These are phyloP conservation scores for Phaeophleospora eucalypticola DNA, from an alignment of 2,329 filamentous ascomycete genomes.

Conservation along the genomic window DNA sequence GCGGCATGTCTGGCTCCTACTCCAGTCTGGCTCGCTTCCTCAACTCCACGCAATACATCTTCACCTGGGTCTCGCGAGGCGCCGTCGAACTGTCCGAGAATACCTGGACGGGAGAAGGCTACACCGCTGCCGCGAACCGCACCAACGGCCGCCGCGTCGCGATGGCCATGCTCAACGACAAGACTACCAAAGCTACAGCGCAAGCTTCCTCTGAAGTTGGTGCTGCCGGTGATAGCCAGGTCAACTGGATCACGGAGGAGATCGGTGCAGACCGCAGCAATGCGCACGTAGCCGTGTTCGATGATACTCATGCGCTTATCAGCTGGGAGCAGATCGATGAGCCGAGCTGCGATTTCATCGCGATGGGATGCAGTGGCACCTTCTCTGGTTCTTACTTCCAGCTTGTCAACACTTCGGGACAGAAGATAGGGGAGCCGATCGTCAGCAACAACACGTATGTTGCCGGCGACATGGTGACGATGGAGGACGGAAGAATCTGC, in stretches of 20 bases:
- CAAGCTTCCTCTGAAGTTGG: conserved; percentile 55
- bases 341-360: conserved; percentile 53
- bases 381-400: conserved; percentile 60
- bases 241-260: conserved; percentile 55
- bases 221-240: conserved; percentile 53
- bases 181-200: conserved; percentile 52
- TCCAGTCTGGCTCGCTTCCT: conserved; percentile 54
- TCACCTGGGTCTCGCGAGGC: conserved; percentile 60
- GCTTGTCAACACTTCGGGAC: conserved; percentile 50
- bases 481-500: conserved; percentile 56
- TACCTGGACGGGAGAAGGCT: conserved; percentile 55
- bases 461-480: conserved; percentile 59
- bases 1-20: conserved; percentile 61
- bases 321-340: conserved; percentile 59
- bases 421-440: conserved; percentile 50
- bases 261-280: conserved; percentile 53
- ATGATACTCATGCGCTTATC: conserved; percentile 50
- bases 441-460: conserved; percentile 54
- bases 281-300: conserved; percentile 55
- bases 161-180: conserved; percentile 54
- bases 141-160: conserved; percentile 59
- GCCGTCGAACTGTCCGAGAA: conserved; percentile 53
- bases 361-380: conserved; percentile 57
- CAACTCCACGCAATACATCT: conserved; percentile 53
- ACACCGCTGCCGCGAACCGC: conserved; percentile 51